Evolutionary conservation across 75 land plant species (phyloP).

Genomic region (Pinus albicaulis): DNA sequence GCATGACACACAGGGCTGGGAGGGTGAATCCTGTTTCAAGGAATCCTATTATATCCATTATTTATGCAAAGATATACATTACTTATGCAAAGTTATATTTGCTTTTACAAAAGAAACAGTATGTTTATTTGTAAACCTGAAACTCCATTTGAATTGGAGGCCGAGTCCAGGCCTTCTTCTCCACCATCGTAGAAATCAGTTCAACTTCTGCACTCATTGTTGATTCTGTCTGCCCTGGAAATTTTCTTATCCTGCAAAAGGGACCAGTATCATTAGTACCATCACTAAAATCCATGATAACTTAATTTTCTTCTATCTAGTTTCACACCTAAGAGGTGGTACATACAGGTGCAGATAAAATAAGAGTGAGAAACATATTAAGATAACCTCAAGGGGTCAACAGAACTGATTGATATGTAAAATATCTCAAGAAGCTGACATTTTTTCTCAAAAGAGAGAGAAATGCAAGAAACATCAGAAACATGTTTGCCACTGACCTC

Average conservation of each 20-base stretch:
- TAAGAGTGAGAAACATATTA: too few relatives aligned
- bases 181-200: conserved; percentile 94
- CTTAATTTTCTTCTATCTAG: not conserved
- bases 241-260: conserved; percentile 86
- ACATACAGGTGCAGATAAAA: too few relatives aligned
- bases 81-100: not conserved
- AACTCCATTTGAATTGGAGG: conserved; percentile 99
- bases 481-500: too few relatives aligned
- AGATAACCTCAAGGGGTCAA: not conserved
- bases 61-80: not conserved
- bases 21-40: too few relatives aligned
- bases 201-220: conserved; percentile 99
- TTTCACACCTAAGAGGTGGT: not conserved
- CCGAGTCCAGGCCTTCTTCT: conserved; percentile 92
- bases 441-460: too few relatives aligned
- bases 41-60: not conserved
- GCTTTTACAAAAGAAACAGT: not conserved
- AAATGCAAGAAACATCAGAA: too few relatives aligned
- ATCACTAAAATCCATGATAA: not conserved
- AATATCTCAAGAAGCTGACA: too few relatives aligned
- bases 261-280: conserved; percentile 7
- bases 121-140: conserved; percentile 48
- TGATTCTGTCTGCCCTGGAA: conserved; percentile 98
- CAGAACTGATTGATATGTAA: not conserved
- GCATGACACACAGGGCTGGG: too few relatives aligned